These are phyloP conservation scores for Aspergillus nidulans DNA, from an alignment of 495 filamentous ascomycete genomes.

Conservation along the genomic window DNA sequence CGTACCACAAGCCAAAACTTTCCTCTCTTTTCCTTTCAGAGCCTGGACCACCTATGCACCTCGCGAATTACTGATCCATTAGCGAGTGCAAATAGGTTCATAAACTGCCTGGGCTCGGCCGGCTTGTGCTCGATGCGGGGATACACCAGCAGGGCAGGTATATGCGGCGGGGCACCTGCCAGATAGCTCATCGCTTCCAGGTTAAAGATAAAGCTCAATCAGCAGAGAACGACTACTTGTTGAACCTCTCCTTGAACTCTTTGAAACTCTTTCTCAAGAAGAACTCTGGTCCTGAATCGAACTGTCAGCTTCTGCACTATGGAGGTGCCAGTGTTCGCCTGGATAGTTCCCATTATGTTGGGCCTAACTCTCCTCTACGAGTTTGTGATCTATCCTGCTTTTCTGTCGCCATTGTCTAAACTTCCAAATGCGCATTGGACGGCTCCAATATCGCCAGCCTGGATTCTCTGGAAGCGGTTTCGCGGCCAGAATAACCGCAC, in stretches of 20 bases:
- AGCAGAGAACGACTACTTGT: background rate
- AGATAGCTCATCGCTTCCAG: background rate
- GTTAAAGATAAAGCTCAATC: background rate
- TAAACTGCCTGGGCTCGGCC: background rate
- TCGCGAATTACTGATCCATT: background rate
- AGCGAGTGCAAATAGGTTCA: background rate
- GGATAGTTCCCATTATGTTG: slow-evolving; percentile 11
- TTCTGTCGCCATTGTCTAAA: slow-evolving; percentile 63
- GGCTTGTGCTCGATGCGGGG: background rate
- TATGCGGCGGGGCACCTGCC: background rate
- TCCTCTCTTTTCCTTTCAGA: background rate
- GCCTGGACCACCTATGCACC: background rate
- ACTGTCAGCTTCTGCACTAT: slow-evolving; percentile 19
- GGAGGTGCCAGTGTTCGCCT: slow-evolving; percentile 22
- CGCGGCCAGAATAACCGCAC: slow-evolving; percentile 54
- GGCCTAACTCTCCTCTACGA: slow-evolving; percentile 45
- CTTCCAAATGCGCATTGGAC: slow-evolving; percentile 71
- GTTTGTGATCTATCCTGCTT: slow-evolving; percentile 54
- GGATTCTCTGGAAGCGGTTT: slow-evolving; percentile 65
- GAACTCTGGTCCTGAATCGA: background rate
- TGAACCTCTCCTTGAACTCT: background rate
- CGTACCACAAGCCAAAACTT: background rate
- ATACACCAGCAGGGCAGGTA: background rate
- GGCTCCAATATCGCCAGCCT: slow-evolving; percentile 56
- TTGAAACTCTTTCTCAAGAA: background rate